phyloP scores from a whole-genome alignment of 805 yeast species.

The Candida caryicola region DNA sequence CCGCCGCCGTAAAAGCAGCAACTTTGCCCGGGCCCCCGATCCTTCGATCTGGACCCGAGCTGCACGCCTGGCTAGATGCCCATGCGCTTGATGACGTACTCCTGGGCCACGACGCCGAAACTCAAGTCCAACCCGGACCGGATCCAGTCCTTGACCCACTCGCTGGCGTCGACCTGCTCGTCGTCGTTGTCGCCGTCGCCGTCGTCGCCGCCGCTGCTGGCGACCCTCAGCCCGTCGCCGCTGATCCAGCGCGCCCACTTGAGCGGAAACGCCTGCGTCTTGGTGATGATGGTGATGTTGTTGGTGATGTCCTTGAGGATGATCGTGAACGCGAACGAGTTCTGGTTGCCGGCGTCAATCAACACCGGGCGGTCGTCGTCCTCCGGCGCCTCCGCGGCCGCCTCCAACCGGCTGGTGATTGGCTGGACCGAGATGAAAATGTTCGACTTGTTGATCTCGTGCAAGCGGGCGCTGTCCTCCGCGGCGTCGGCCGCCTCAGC shows the following conservation, averaged over 20 bases:
- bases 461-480: constrained; percentile 12
- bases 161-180: constrained; percentile 34
- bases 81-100: constrained; percentile 89
- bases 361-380: constrained; percentile 28
- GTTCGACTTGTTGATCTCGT: constrained; percentile 45
- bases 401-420: constrained; percentile 34
- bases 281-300: constrained; percentile 65
- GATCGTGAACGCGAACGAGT: constrained; percentile 71
- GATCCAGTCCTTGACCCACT: constrained; percentile 47
- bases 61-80: constrained; percentile 54
- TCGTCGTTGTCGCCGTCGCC: constrained; percentile 20
- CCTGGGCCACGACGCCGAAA: constrained; percentile 86
- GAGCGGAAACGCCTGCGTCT: constrained; percentile 86
- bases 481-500: constrained; percentile 16
- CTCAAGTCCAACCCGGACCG: constrained; percentile 65
- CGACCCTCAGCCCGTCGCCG: constrained; percentile 32
- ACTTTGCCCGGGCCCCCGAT: too few species aligned
- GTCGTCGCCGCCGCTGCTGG: constrained; percentile 19
- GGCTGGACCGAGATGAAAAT: constrained; percentile 73
- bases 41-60: too few species aligned
- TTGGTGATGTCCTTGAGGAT: constrained; percentile 78
- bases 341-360: constrained; percentile 46
- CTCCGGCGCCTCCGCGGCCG: constrained; percentile 9
- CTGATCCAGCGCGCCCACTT: constrained; percentile 95
- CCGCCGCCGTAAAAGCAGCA: too few species aligned